Evolutionary conservation across 345 rosid species (phyloP).

Genomic region (Rhizophora apiculata): DNA sequence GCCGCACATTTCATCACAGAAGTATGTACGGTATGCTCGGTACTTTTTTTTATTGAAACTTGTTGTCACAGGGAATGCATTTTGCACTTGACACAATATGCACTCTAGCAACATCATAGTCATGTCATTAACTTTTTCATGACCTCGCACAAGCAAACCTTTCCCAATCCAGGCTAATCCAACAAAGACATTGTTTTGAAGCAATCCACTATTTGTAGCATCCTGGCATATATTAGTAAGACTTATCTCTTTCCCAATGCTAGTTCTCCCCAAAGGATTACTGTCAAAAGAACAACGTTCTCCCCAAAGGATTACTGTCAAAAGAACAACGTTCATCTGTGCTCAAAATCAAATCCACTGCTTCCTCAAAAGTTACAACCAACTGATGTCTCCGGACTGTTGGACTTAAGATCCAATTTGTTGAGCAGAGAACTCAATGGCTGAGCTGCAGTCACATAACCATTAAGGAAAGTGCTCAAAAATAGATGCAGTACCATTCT

Average conservation of each 20-base stretch:
- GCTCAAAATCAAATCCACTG: constrained; percentile 54
- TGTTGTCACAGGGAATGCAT: constrained; percentile 16
- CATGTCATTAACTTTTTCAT: constrained; percentile 64
- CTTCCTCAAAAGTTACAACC: constrained; percentile 66
- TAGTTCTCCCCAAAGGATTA: too few relatives aligned
- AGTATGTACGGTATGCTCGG: constrained; percentile 26
- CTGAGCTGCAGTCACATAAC: constrained; percentile 67
- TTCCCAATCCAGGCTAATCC: constrained; percentile 96
- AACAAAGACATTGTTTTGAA: constrained; percentile 54
- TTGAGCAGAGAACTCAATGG: constrained; percentile 85
- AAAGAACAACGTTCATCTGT: constrained; percentile 18
- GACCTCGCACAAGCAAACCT: constrained; percentile 89
- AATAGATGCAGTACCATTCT: constrained; percentile 44
- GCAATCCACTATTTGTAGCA: constrained; percentile 31
- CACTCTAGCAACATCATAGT: constrained; percentile 53
- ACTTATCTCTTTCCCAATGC: constrained; percentile 30
- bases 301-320: constrained; percentile 19
- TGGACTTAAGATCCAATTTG: constrained; percentile 43
- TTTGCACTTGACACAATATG: constrained; percentile 39
- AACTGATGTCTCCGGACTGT: constrained; percentile 26
- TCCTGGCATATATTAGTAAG: constrained; percentile 37
- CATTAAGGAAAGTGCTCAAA: constrained; percentile 46
- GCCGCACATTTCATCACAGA: constrained; percentile 64
- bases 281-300: too few relatives aligned
- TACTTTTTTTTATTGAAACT: constrained; percentile 17